Evolutionary conservation across 2,329 filamentous ascomycete species (phyloP).

Genomic region (Sphaerulina vaccinii): DNA sequence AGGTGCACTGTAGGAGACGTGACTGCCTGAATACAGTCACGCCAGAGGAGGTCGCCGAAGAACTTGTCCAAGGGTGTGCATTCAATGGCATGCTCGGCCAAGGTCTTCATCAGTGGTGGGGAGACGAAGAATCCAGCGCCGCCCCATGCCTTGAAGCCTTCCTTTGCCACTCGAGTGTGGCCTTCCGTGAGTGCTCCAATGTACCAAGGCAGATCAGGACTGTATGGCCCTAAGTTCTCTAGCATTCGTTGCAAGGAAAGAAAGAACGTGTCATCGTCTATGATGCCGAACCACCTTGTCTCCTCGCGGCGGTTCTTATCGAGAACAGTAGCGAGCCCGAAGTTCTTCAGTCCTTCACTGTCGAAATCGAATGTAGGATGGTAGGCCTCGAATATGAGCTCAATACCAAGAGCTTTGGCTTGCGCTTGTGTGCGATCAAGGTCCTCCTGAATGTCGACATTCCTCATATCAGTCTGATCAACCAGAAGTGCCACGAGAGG

Average conservation of each 20-base stretch:
- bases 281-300: conserved; percentile 32
- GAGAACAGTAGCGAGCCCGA: conserved; percentile 28
- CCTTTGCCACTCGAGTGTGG: conserved; percentile 26
- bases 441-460: conserved; percentile 14
- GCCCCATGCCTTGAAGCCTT: conserved; percentile 35
- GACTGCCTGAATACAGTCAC: conserved; percentile 30
- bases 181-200: conserved; percentile 32
- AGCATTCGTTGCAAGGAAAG: conserved; percentile 27
- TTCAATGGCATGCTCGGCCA: conserved; percentile 25
- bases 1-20: conserved; percentile 31
- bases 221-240: conserved; percentile 24
- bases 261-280: conserved; percentile 36
- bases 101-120: conserved; percentile 28
- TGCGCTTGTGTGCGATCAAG: conserved; percentile 14
- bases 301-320: conserved; percentile 18
- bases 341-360: conserved; percentile 31
- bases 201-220: conserved; percentile 26
- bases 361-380: conserved; percentile 18
- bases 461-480: conserved; percentile 24
- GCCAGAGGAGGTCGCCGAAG: conserved; percentile 31
- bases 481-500: conserved; percentile 29
- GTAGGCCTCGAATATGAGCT: conserved; percentile 28
- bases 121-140: conserved; percentile 33
- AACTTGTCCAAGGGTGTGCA: conserved; percentile 26
- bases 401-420: conserved; percentile 22